Evolutionary conservation across 352 stramenopile species (phyloP).

Genomic region (Phytophthora sojae): DNA sequence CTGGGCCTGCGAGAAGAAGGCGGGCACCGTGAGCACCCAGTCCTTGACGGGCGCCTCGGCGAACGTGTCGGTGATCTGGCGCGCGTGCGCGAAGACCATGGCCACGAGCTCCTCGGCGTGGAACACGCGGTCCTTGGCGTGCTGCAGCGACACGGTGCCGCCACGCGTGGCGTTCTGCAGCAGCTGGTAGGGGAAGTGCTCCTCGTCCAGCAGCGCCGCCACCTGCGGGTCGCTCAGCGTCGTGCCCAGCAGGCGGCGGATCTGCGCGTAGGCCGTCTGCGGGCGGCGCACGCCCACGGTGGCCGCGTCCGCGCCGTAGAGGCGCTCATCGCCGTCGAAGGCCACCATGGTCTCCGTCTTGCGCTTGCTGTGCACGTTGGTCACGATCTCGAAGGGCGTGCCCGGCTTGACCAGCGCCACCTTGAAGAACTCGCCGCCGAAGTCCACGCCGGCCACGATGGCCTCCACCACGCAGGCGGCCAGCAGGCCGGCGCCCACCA

Average conservation of each 20-base stretch:
- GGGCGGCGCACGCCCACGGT: constrained; percentile 93
- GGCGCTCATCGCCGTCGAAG: constrained; percentile 92
- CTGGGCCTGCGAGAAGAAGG: constrained; percentile 96
- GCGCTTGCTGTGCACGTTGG: constrained; percentile 98
- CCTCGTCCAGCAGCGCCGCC: constrained; percentile 58
- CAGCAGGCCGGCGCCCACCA: constrained; percentile 47
- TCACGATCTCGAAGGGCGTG: constrained; percentile 97
- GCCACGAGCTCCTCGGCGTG: constrained; percentile 95
- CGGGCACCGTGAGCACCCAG: constrained; percentile 96
- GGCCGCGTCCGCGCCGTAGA: constrained; percentile 96
- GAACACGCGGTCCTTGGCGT: constrained; percentile 72
- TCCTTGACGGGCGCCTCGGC: constrained; percentile 86
- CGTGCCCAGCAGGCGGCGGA: constrained; percentile 92
- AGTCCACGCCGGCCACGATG: constrained; percentile 93
- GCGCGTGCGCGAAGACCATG: constrained; percentile 96
- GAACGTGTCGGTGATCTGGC: constrained; percentile 81
- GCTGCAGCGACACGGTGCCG: constrained; percentile 66
- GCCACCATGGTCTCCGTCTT: constrained; percentile 96
- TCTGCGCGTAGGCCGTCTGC: constrained; percentile 89
- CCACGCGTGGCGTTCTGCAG: constrained; percentile 85
- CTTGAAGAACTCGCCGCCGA: constrained; percentile 94
- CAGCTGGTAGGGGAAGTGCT: constrained; percentile 86
- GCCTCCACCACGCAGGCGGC: constrained; percentile 43
- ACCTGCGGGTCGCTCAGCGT: constrained; percentile 81
- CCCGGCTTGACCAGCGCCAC: constrained; percentile 92